Evolutionary conservation across 345 rosid species (phyloP), one percentile per base, ranked within the genome.

Genomic region (Hirschfeldia incana): DNA sequence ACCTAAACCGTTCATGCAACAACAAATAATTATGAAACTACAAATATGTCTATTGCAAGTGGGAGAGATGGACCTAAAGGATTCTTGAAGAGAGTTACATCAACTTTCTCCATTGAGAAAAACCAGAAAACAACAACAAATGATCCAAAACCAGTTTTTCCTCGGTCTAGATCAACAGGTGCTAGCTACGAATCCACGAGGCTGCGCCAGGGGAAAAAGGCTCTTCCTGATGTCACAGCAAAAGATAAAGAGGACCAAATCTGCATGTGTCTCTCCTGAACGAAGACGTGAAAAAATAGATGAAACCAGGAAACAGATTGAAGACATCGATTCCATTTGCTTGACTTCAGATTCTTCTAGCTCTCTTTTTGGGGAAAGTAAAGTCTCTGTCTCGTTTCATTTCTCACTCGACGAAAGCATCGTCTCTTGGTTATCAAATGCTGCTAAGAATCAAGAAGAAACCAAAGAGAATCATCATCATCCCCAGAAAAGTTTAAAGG

Each of bases 81-180:
- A 33, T 65, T 32, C 37, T 46, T 80, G 60, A 80, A 75, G 69
- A 76, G 78, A 9, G 64, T 80, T 32, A 37, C 71, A 39, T 80
- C 80, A 57, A 78, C 80, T 0, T 69, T 68, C 57, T 81, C 79
- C 73, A 65, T 49, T 8, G 75, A 30, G 78, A 80, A 75, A 27
- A 73, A 57, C 74, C 77, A 78, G 67, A 76, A 73, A 57, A 65
- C 65, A 16, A 49, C 57, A 49, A 49, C 75, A 6, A 53, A 6
- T 53, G 59, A 53, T 53, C 59, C 27, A 0, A 53, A 53, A 53
- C 59, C 59, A 53, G 26, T 53, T 53, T 16, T 53, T 15, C 59
- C 59, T 6, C 59, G 59, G 27, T 53, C 59, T 2, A 53, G 27
- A 53, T 53, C 59, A 53, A 53, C 59, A 15, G 59, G 59, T 53